Evolutionary conservation across 768 basidiomycete genomes (phyloP), one percentile per base, ranked within the genome.

Genomic region (Amylocystis lapponica): DNA sequence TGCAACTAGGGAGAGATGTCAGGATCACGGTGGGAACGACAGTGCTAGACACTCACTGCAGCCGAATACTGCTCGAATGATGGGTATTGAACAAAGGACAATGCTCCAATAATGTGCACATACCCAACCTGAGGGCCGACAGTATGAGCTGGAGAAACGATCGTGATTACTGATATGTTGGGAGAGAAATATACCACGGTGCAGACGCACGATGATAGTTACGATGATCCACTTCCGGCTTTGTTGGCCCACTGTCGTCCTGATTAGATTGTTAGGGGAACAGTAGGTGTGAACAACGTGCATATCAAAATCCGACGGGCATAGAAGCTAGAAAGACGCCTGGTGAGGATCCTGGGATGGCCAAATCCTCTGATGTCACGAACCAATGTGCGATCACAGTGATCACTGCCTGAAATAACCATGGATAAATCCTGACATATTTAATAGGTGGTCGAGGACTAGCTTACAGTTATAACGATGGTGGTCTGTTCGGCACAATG

Each of bases 221-320:
- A 27, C 20, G 26, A 43, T 27, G 17, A 19, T 20, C 35, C 26
- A 43, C 23, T 43, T 27, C 19, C 19, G 20, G 12, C 26, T 21
- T 34, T n/a, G n/a, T n/a, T n/a, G n/a, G 3, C 39, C 29, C 7
- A 40, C 39, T 40, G 16, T 20, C 10, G 11, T 13, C 5, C 29
- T 4, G 39, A 22, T 3, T 4, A 14, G 21, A 10, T n/a, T n/a
- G 20, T 7, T 26, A 29, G 17, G 7, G 19, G 41, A 19, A 31
- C 21, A 17, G 5, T 4, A 16, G 9, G 27, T 31, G n/a, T 17
- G 19, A 17, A 20, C 16, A 3, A 47, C 48, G 9, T 19, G 41
- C 48, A 29, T 4, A 49, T 36, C 27, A 29, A 49, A 16, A 49
- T 33, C 4, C 48, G 43, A 2, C 48, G 48, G 7, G 48, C 48